phyloP scores from a whole-genome alignment of 495 filamentous ascomycete species.

The Xylaria intraflava region DNA sequence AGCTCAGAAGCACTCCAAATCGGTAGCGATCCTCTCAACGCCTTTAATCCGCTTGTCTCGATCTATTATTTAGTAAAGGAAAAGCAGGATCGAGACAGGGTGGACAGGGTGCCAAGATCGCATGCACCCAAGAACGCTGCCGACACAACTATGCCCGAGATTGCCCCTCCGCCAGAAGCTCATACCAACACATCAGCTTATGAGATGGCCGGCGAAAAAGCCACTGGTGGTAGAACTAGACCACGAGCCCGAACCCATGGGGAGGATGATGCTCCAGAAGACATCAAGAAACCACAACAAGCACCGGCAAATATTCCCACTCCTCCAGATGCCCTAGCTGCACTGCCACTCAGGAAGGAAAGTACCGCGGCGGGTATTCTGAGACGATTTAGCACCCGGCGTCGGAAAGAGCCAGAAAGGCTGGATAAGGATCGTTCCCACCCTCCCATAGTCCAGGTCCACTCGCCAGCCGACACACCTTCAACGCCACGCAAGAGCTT shows the following conservation, averaged over 20 bases:
- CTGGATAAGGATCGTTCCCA: slow-evolving; percentile 54
- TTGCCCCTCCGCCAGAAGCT: slow-evolving; percentile 76
- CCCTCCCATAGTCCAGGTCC: slow-evolving; percentile 63
- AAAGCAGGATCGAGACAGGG: slow-evolving; percentile 77
- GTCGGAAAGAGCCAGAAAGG: slow-evolving; percentile 53
- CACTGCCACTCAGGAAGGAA: slow-evolving; percentile 71
- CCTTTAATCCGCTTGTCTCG: slow-evolving; percentile 86
- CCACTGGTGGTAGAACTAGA: slow-evolving; percentile 69
- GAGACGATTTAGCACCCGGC: slow-evolving; percentile 82
- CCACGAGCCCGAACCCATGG: slow-evolving; percentile 89
- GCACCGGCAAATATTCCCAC: slow-evolving; percentile 35
- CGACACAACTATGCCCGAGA: slow-evolving; percentile 50
- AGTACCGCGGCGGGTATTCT: slow-evolving; percentile 81
- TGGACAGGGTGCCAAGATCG: slow-evolving; percentile 54
- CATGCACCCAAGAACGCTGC: slow-evolving; percentile 49
- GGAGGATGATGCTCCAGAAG: slow-evolving; percentile 81
- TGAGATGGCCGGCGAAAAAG: slow-evolving; percentile 74
- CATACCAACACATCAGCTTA: slow-evolving; percentile 80
- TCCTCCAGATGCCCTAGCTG: slow-evolving; percentile 50
- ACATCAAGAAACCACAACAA: slow-evolving; percentile 67
- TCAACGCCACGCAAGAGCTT: slow-evolving; percentile 68
- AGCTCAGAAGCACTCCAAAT: slow-evolving; percentile 78
- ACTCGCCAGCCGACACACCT: slow-evolving; percentile 60
- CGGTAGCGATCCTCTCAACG: slow-evolving; percentile 85
- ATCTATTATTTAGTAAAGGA: slow-evolving; percentile 95